phyloP scores from a whole-genome alignment of 305 asterid genomes.

The Nicotiana rustica region DNA sequence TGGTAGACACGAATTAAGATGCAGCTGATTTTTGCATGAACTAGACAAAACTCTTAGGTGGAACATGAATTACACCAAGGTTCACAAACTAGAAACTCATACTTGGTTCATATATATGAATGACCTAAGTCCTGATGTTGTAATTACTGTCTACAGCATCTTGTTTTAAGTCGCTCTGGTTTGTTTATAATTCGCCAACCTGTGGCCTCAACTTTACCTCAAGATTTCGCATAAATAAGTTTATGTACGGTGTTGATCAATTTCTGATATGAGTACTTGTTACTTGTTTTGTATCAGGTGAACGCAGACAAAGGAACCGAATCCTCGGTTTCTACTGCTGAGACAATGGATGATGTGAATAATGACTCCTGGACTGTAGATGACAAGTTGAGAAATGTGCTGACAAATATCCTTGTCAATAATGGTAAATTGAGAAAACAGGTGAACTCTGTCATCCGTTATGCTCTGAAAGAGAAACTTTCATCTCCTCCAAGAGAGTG shows the following conservation, averaged over 20 bases:
- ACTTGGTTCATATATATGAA: neutral
- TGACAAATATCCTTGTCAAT: slow-evolving; percentile 59
- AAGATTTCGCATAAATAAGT: neutral
- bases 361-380: slow-evolving; percentile 43
- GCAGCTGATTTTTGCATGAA: neutral
- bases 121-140: neutral
- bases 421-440: slow-evolving; percentile 79
- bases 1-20: neutral
- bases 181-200: slow-evolving; percentile 14
- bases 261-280: neutral
- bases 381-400: slow-evolving; percentile 61
- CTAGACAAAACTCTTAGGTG: neutral
- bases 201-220: slow-evolving; percentile 22
- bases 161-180: slow-evolving; percentile 26
- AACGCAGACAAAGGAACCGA: slow-evolving; percentile 49
- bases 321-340: slow-evolving; percentile 45
- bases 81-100: neutral
- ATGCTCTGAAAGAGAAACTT: slow-evolving; percentile 54
- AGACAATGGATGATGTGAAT: slow-evolving; percentile 39
- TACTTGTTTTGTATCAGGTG: slow-evolving; percentile 52
- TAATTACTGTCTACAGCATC: slow-evolving; percentile 21
- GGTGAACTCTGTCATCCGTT: slow-evolving; percentile 64
- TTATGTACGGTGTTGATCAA: neutral
- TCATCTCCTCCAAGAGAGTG: slow-evolving; percentile 41
- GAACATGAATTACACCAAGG: neutral